Conservation (phyloP, 164 flowering plant species). For the Paratinospora sagittata region DNA sequence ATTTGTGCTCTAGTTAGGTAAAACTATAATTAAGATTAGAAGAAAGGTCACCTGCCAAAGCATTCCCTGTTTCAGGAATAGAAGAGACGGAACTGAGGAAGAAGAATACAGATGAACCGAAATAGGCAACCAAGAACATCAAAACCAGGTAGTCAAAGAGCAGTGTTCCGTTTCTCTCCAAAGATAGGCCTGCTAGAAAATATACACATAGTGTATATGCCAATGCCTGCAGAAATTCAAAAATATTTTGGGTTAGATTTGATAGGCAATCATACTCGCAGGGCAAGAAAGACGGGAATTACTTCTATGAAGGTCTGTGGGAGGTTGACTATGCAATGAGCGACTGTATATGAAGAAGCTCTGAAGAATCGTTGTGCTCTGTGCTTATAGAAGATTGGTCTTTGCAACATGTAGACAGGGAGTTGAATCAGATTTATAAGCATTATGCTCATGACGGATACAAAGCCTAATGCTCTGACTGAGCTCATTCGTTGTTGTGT, state of each 20-base stretch:
- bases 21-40: not conserved
- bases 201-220: slow-evolving; percentile 23
- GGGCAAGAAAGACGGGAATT: slow-evolving; percentile 6
- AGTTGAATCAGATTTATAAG: slow-evolving; percentile 29
- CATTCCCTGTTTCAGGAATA: slow-evolving; percentile 30
- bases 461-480: slow-evolving; percentile 25
- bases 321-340: slow-evolving; percentile 27
- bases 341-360: slow-evolving; percentile 25
- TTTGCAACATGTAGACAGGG: slow-evolving; percentile 28
- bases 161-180: slow-evolving; percentile 14
- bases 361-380: slow-evolving; percentile 28
- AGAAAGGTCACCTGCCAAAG: slow-evolving; percentile 25
- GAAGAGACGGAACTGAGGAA: slow-evolving; percentile 29
- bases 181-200: slow-evolving; percentile 23
- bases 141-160: slow-evolving; percentile 18
- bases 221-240: slow-evolving; percentile 24
- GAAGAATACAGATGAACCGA: slow-evolving; percentile 29
- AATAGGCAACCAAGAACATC: slow-evolving; percentile 26
- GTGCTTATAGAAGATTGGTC: slow-evolving; percentile 32
- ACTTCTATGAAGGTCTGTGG: slow-evolving; percentile 26
- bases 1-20: not conserved
- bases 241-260: not conserved
- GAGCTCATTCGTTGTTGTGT: slow-evolving; percentile 24
- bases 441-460: slow-evolving; percentile 32
- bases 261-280: not conserved